Conservation (phyloP, 2,329 filamentous ascomycete species). For the Diplodia seriata region DNA sequence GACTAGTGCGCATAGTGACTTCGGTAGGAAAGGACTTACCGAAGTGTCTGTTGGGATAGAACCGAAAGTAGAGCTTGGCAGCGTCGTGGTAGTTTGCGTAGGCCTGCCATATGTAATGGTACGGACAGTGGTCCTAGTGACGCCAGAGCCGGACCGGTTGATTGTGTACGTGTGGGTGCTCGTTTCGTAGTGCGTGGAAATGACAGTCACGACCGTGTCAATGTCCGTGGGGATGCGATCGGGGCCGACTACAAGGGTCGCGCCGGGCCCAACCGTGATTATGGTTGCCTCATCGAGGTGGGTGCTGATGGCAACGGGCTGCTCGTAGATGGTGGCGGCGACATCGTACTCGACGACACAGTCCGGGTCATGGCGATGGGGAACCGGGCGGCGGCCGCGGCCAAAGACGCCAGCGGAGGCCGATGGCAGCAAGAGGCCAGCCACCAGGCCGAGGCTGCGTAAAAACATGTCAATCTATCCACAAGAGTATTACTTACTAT, state of each 20-base stretch:
- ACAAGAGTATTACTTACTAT: neutral
- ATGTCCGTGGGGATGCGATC: neutral
- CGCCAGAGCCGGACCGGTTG: conserved; percentile 1
- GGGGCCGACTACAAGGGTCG: neutral
- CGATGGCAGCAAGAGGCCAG: conserved; percentile 19
- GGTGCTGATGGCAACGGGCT: conserved; percentile 10
- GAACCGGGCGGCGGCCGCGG: conserved; percentile 4
- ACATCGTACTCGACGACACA: conserved; percentile 23
- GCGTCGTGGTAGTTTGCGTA: neutral
- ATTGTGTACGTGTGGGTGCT: conserved; percentile 4
- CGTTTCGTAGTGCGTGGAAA: neutral
- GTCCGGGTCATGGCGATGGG: conserved; percentile 13
- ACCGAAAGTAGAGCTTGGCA: neutral
- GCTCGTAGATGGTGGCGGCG: conserved; percentile 10
- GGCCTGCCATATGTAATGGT: no score
- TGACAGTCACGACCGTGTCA: conserved; percentile 11
- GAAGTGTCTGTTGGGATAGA: neutral
- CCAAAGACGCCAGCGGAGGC: conserved; percentile 9
- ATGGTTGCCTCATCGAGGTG: neutral
- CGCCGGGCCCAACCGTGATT: conserved; percentile 8
- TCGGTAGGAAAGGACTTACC: no score
- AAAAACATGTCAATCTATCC: conserved; percentile 29
- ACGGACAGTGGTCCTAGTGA: neutral
- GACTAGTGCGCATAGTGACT: no score
- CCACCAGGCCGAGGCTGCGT: conserved; percentile 26